Evolutionary conservation across 192 early-diverging fungal species (phyloP).

Genomic region (Haplosporangium gracile): DNA sequence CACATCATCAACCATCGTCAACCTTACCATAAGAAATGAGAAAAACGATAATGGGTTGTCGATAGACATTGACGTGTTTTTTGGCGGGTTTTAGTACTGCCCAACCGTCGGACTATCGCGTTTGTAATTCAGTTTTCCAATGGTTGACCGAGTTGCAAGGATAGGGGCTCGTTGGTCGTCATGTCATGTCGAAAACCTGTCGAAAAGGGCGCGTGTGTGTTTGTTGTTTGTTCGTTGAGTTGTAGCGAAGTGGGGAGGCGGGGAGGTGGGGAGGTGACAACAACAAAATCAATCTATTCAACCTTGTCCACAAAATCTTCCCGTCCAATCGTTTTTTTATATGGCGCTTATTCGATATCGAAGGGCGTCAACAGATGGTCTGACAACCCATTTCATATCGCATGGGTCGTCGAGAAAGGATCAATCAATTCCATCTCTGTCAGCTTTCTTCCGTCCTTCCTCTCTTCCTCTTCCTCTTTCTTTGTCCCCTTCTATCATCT

Average conservation of each 20-base stretch:
- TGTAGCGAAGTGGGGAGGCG: not conserved
- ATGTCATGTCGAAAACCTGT: not conserved
- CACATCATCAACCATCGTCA: not conserved
- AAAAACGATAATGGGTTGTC: not conserved
- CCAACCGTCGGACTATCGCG: not conserved
- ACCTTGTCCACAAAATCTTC: constrained; percentile 1
- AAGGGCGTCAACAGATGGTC: not conserved
- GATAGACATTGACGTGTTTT: not conserved
- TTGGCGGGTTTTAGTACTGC: not conserved
- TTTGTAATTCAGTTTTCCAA: not conserved
- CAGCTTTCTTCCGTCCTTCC: not conserved
- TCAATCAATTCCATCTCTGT: not conserved
- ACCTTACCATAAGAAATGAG: not conserved
- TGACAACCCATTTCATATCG: too few relatives aligned
- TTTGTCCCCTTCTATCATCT: not conserved
- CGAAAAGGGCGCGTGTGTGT: not conserved
- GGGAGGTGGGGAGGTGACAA: not conserved
- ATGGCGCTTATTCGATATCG: not conserved
- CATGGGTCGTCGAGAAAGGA: not conserved
- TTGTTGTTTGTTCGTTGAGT: not conserved
- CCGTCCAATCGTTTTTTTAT: constrained; percentile 5
- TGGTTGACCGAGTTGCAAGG: not conserved
- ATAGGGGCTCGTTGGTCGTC: too few relatives aligned
- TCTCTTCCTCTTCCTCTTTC: not conserved
- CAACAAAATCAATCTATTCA: too few relatives aligned